Conservation (phyloP, 139 green algal species). For the Chlorella sp. region DNA sequence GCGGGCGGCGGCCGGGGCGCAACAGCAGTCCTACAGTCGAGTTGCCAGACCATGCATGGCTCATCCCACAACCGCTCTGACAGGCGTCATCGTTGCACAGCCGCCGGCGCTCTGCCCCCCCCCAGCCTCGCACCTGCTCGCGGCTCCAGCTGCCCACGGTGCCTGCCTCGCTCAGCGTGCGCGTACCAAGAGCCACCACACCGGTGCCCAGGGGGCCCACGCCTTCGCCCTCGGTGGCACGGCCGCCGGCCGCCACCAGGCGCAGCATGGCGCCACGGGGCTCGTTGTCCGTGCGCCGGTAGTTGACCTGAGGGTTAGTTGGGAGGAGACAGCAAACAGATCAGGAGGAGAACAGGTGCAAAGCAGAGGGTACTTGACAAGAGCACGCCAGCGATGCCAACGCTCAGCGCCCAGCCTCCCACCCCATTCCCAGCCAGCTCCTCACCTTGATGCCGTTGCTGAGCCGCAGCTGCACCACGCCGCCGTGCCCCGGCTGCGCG, state of each 20-base stretch:
- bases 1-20: too few relatives aligned
- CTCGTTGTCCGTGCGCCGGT: conserved; percentile 90
- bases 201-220: conserved; percentile 74
- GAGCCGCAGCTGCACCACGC: conserved; percentile 87
- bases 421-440: too few relatives aligned
- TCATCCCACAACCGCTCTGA: too few relatives aligned
- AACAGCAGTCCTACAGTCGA: too few relatives aligned
- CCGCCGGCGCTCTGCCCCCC: not conserved
- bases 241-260: conserved; percentile 86
- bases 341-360: too few relatives aligned
- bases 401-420: too few relatives aligned
- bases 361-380: too few relatives aligned
- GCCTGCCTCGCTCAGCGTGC: conserved; percentile 87
- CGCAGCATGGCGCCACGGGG: conserved; percentile 88
- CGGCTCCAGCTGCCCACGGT: conserved; percentile 83
- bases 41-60: too few relatives aligned
- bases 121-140: conserved; percentile 62
- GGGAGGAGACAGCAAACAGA: too few relatives aligned
- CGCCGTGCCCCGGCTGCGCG: conserved; percentile 34
- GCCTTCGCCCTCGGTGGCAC: conserved; percentile 57
- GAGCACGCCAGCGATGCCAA: too few relatives aligned
- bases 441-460: conserved; percentile 87
- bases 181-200: conserved; percentile 81
- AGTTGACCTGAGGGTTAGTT: conserved; percentile 79
- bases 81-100: too few relatives aligned